These are phyloP conservation scores for Sporothrix inflata DNA, from an alignment of 2,329 filamentous ascomycete genomes.

Conservation along the genomic window DNA sequence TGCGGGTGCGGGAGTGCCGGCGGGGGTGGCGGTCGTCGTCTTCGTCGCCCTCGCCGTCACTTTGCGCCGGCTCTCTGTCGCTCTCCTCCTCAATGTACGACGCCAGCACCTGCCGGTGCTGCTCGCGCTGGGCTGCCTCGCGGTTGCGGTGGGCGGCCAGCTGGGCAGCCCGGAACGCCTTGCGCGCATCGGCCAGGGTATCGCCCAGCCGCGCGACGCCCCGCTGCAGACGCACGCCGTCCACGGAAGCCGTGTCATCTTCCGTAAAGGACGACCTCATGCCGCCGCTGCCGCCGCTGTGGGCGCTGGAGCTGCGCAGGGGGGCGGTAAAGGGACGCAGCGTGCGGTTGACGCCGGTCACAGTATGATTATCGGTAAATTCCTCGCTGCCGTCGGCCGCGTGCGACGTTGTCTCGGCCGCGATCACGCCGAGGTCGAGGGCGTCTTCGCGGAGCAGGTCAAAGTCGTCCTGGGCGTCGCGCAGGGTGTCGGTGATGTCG, in stretches of 20 bases:
- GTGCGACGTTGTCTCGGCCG: constrained; percentile 38
- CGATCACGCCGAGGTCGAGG: constrained; percentile 60
- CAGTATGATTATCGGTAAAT: neutral
- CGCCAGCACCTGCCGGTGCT: constrained; percentile 75
- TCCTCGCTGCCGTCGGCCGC: neutral
- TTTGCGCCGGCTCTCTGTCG: constrained; percentile 36
- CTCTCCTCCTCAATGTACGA: constrained; percentile 51
- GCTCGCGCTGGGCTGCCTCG: constrained; percentile 71
- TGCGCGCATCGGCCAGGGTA: constrained; percentile 55
- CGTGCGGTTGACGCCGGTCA: neutral
- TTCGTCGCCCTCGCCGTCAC: constrained; percentile 34
- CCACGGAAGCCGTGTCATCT: neutral
- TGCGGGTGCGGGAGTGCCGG: neutral
- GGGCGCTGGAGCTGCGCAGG: neutral
- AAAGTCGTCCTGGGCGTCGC: constrained; percentile 80
- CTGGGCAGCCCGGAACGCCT: constrained; percentile 80
- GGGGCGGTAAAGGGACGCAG: constrained; percentile 11
- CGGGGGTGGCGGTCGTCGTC: constrained; percentile 31
- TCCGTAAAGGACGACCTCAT: constrained; percentile 6
- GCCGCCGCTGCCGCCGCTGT: neutral
- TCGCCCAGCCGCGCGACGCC: constrained; percentile 62
- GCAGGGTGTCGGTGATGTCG: constrained; percentile 78
- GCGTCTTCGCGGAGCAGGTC: constrained; percentile 80
- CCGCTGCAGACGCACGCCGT: neutral
- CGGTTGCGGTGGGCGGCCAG: constrained; percentile 76